These are phyloP conservation scores for Skeletonema grethae DNA, from an alignment of 108 stramenopile genomes.

Conservation along the genomic window DNA sequence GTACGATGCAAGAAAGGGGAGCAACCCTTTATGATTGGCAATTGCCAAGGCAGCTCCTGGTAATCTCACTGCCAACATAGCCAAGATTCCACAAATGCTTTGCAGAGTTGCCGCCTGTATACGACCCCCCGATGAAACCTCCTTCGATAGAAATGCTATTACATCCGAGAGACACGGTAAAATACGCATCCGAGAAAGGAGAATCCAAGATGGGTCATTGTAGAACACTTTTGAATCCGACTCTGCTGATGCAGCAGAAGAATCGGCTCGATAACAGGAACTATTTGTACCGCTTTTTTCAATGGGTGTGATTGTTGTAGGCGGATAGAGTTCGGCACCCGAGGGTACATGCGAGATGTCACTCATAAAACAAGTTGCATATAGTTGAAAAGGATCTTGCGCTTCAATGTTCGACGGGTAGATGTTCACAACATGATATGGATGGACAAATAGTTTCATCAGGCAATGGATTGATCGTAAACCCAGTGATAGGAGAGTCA, in stretches of 20 bases:
- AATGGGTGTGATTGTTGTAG: slow-evolving; percentile 48
- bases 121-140: background rate
- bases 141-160: slow-evolving; percentile 39
- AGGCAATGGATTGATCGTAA: slow-evolving; percentile 61
- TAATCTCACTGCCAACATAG: slow-evolving; percentile 75
- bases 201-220: slow-evolving; percentile 84
- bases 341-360: slow-evolving; percentile 76
- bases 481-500: slow-evolving; percentile 56
- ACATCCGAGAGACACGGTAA: slow-evolving; percentile 74
- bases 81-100: slow-evolving; percentile 72
- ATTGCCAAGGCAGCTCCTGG: slow-evolving; percentile 87
- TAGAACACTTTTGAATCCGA: slow-evolving; percentile 78
- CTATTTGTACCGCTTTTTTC: slow-evolving; percentile 44
- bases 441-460: slow-evolving; percentile 59
- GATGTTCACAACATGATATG: slow-evolving; percentile 61
- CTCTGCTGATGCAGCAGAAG: slow-evolving; percentile 75
- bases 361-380: slow-evolving; percentile 62
- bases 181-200: slow-evolving; percentile 85
- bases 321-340: slow-evolving; percentile 52
- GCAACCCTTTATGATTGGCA: slow-evolving; percentile 63
- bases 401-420: slow-evolving; percentile 5
- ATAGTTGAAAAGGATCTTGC: slow-evolving; percentile 35
- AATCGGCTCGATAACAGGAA: slow-evolving; percentile 65
- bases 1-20: slow-evolving; percentile 42
- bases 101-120: slow-evolving; percentile 51